Percentiles rank a stretch among this genome's conserved stretches.
Conservation (phyloP, 352 stramenopile genomes). For the Pythium oligandrum region DNA sequence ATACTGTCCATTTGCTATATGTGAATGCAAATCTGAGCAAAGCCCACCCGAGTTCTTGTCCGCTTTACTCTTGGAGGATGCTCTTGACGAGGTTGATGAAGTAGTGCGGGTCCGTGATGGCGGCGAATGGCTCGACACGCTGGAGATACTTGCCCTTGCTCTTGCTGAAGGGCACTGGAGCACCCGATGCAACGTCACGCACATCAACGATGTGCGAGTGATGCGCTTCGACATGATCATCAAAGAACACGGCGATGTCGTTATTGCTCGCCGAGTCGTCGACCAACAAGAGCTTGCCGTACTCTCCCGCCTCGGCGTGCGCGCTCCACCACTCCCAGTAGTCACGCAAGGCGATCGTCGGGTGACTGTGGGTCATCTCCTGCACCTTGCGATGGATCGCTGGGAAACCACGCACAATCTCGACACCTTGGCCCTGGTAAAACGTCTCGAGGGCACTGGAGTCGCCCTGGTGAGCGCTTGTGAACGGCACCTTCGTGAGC, state of each 20-base stretch:
- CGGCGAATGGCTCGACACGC: slow-evolving; percentile 75
- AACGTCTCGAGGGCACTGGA: slow-evolving; percentile 27
- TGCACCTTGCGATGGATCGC: slow-evolving; percentile 29
- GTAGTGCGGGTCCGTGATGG: slow-evolving; percentile 73
- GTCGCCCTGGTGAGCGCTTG: slow-evolving; percentile 28
- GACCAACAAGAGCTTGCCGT: slow-evolving; percentile 72
- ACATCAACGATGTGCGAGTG: slow-evolving; percentile 80
- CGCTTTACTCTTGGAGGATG: slow-evolving; percentile 15
- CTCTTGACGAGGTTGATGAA: slow-evolving; percentile 55
- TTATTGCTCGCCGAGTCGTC: slow-evolving; percentile 17
- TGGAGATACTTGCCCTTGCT: slow-evolving; percentile 51
- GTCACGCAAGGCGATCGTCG: slow-evolving; percentile 64
- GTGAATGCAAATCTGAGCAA: too few relatives aligned
- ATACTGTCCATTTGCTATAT: too few relatives aligned
- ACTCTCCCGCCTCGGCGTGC: slow-evolving; percentile 68
- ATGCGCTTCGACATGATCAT: slow-evolving; percentile 76
- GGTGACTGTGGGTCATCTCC: slow-evolving; percentile 24
- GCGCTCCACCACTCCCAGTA: slow-evolving; percentile 87
- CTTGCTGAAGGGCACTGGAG: slow-evolving; percentile 47
- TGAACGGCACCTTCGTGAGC: slow-evolving; percentile 56
- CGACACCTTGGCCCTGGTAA: slow-evolving; percentile 28
- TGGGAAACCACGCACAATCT: slow-evolving; percentile 56
- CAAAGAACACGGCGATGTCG: slow-evolving; percentile 51
- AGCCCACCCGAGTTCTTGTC: too few relatives aligned
- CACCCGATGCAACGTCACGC: slow-evolving; percentile 42